Conservation (phyloP, 805 yeast species). For the Sporopachydermia quercuum region DNA sequence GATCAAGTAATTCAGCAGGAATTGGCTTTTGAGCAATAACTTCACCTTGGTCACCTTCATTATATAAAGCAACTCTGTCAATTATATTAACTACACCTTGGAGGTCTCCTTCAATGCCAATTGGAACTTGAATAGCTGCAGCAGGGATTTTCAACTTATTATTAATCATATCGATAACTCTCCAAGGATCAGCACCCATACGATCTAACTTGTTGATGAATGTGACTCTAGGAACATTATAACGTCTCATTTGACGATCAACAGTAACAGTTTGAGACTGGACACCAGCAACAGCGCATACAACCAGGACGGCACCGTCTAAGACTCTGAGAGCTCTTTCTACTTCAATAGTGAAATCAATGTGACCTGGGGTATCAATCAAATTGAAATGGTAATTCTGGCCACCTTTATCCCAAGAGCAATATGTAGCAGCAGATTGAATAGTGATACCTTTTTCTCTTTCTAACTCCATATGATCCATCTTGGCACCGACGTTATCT, state of each 20-base stretch:
- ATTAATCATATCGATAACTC: conserved; percentile 84
- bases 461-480: conserved; percentile 98
- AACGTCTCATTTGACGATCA: conserved; percentile 97
- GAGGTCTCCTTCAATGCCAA: conserved; percentile 79
- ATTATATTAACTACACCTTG: conserved; percentile 87
- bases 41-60: conserved; percentile 88
- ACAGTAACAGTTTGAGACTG: conserved; percentile 98
- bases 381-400: conserved; percentile 74
- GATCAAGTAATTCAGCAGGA: conserved; percentile 65
- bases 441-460: conserved; percentile 98
- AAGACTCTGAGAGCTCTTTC: conserved; percentile 96
- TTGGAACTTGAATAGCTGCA: conserved; percentile 96
- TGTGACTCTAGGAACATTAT: conserved; percentile 91
- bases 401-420: conserved; percentile 78
- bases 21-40: conserved; percentile 40
- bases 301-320: conserved; percentile 97
- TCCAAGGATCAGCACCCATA: conserved; percentile 97
- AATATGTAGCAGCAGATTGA: conserved; percentile 97
- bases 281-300: conserved; percentile 97
- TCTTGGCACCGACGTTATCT: conserved; percentile 96
- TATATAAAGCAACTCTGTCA: conserved; percentile 73
- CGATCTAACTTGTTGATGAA: conserved; percentile 98
- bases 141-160: conserved; percentile 81
- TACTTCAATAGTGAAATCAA: conserved; percentile 96
- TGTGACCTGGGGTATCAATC: conserved; percentile 98